phyloP scores from a whole-genome alignment of 2,329 filamentous ascomycete species.

The Calonectria ilicicola region DNA sequence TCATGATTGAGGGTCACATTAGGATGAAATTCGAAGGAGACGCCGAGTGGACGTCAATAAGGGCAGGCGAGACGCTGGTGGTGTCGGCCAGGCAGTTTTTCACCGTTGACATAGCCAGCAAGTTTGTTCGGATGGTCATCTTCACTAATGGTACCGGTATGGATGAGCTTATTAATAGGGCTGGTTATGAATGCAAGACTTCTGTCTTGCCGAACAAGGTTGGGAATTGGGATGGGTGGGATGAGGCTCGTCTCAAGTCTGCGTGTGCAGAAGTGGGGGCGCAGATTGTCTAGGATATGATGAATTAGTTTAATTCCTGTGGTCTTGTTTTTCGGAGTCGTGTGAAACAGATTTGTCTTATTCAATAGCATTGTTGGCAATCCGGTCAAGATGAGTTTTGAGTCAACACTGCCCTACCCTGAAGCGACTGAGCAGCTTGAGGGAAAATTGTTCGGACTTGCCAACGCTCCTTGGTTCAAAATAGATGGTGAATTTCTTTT shows the following conservation, averaged over 20 bases:
- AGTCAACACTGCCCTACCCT: too few relatives aligned
- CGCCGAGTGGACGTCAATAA: background rate
- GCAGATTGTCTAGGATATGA: slow-evolving; percentile 9
- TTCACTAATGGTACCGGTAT: slow-evolving; percentile 5
- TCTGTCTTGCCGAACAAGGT: background rate
- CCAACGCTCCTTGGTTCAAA: too few relatives aligned
- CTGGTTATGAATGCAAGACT: background rate
- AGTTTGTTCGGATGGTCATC: background rate
- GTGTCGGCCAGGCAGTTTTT: slow-evolving; percentile 7
- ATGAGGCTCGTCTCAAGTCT: slow-evolving; percentile 12
- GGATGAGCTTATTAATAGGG: background rate
- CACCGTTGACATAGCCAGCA: background rate
- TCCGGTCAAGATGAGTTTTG: too few relatives aligned
- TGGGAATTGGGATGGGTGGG: slow-evolving; percentile 13
- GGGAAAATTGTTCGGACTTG: too few relatives aligned
- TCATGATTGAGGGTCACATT: background rate
- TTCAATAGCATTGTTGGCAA: background rate
- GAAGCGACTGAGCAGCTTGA: too few relatives aligned
- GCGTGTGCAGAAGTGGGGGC: slow-evolving; percentile 19
- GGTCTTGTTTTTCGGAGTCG: too few relatives aligned
- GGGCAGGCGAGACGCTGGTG: background rate
- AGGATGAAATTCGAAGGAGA: slow-evolving; percentile 5
- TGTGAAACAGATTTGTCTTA: background rate
- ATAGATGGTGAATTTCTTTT: too few relatives aligned
- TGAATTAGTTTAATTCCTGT: background rate